Percentiles rank a stretch among this genome's conserved stretches.
These are phyloP conservation scores for Elsinoe australis DNA, from an alignment of 2,329 filamentous ascomycete species.

Conservation along the genomic window DNA sequence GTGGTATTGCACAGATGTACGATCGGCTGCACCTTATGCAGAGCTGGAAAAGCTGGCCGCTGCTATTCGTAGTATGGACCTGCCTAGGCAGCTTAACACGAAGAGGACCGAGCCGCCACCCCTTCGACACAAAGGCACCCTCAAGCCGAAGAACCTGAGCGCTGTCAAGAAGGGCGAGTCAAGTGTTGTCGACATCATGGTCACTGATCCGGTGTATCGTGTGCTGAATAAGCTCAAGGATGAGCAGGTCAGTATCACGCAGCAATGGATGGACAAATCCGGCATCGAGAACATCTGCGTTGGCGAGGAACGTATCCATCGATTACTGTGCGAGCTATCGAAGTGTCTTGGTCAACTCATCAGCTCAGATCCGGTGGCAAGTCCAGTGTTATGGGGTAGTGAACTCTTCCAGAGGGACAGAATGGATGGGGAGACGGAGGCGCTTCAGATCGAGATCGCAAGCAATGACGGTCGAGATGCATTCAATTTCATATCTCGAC, in stretches of 20 bases:
- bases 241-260: conserved; percentile 80
- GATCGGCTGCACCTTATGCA: conserved; percentile 80
- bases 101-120: conserved; percentile 33
- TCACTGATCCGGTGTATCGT: conserved; percentile 72
- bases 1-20: conserved; percentile 96
- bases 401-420: conserved; percentile 72
- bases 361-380: conserved; percentile 73
- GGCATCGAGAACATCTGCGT: conserved; percentile 88
- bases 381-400: conserved; percentile 86
- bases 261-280: conserved; percentile 71
- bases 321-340: conserved; percentile 84
- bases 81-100: conserved; percentile 38
- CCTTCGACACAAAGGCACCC: conserved; percentile 27
- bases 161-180: conserved; percentile 57
- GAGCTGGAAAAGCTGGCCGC: conserved; percentile 78
- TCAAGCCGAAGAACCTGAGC: conserved; percentile 16
- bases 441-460: conserved; percentile 33
- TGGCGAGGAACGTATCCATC: conserved; percentile 89
- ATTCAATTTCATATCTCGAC: conserved; percentile 6
- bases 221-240: conserved; percentile 95
- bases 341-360: conserved; percentile 78
- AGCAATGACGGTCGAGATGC: conserved; percentile 17
- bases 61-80: conserved; percentile 84
- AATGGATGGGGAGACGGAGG: conserved; percentile 14
- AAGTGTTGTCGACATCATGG: conserved; percentile 79